Percentiles rank a stretch among this genome's conserved stretches.
Evolutionary conservation across 1,284 basidiomycete genomes (phyloP).

Genomic region (Naganishia albida): DNA sequence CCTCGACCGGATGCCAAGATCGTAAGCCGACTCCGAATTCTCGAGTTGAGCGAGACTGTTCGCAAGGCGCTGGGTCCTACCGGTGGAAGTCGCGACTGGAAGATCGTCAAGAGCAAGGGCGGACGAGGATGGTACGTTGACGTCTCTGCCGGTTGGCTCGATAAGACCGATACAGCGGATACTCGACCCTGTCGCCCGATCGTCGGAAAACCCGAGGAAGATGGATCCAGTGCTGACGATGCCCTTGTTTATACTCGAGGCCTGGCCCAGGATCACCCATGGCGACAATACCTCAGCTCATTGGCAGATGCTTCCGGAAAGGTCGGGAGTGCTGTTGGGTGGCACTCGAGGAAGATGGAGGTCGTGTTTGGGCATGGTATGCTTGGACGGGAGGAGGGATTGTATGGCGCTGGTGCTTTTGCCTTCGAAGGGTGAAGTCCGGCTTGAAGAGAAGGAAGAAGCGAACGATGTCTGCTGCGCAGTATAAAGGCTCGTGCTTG

Average conservation of each 20-base stretch:
- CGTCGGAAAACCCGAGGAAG: conserved; percentile 15
- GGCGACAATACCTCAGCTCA: conserved; percentile 67
- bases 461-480: neutral
- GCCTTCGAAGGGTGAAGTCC: conserved; percentile 73
- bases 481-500: neutral
- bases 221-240: conserved; percentile 26
- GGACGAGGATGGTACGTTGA: conserved; percentile 95
- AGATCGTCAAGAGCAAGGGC: conserved; percentile 84
- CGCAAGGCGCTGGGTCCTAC: conserved; percentile 70
- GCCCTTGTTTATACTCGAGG: conserved; percentile 59
- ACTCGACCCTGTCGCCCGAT: conserved; percentile 25
- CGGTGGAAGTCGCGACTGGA: conserved; percentile 64
- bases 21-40: conserved; percentile 75
- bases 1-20: conserved; percentile 45
- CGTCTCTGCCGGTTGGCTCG: conserved; percentile 75
- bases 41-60: conserved; percentile 78
- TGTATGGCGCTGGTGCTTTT: conserved; percentile 90
- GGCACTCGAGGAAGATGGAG: conserved; percentile 98
- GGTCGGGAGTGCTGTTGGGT: conserved; percentile 84
- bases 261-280: conserved; percentile 64
- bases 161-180: conserved; percentile 37
- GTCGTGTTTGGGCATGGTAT: conserved; percentile 86
- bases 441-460: neutral
- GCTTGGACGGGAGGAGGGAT: conserved; percentile 84
- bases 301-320: conserved; percentile 83